These are phyloP conservation scores for Ochetophila trinervis DNA, from an alignment of 306 rosid genomes.

Conservation along the genomic window DNA sequence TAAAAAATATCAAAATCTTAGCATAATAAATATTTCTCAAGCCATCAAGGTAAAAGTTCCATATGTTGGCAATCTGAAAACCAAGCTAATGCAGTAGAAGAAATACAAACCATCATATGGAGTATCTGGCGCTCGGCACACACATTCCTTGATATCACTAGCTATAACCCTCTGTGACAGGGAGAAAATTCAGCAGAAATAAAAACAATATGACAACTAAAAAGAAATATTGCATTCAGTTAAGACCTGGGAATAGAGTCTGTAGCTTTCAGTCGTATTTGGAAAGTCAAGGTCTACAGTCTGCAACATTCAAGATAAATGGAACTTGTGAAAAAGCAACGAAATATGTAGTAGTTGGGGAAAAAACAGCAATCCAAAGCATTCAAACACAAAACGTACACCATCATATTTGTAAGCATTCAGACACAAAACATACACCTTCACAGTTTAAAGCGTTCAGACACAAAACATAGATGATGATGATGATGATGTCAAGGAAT, in stretches of 20 bases:
- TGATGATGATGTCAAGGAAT: too few relatives aligned
- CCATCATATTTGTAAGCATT: not conserved
- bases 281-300: conserved; percentile 84
- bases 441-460: too few relatives aligned
- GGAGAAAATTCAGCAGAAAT: conserved; percentile 26
- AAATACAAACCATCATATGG: conserved; percentile 83
- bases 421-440: too few relatives aligned
- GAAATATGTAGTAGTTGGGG: not conserved
- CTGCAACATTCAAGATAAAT: conserved; percentile 44
- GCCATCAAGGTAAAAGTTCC: too few relatives aligned
- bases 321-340: not conserved
- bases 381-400: too few relatives aligned
- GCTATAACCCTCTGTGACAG: conserved; percentile 81
- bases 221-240: conserved; percentile 26
- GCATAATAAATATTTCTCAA: not conserved
- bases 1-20: conserved; percentile 16
- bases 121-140: conserved; percentile 98
- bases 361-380: not conserved
- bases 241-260: conserved; percentile 84
- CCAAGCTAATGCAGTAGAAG: conserved; percentile 15
- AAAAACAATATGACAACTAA: conserved; percentile 12
- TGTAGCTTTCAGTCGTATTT: conserved; percentile 93
- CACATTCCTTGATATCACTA: conserved; percentile 96
- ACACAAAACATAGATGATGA: too few relatives aligned
- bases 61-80: not conserved